Evolutionary conservation across 108 stramenopile species (phyloP), one percentile per base, ranked within the genome.

Genomic region (Cyclotella atomus): DNA sequence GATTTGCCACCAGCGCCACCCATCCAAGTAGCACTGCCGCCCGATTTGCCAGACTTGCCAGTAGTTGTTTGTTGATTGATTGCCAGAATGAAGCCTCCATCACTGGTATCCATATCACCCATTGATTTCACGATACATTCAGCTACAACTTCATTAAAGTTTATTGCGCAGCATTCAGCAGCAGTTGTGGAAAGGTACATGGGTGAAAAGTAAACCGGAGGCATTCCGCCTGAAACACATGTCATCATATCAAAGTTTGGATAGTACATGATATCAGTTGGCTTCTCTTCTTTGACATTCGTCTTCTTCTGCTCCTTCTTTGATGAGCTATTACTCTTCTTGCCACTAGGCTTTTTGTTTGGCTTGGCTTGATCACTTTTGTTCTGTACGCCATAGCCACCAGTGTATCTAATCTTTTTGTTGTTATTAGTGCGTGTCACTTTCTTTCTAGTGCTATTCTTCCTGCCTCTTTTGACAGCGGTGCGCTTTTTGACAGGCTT

Each of bases 31-130:
- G 20, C n/a, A n/a, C n/a, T 23, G 21, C 56, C n/a, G 1, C 56
- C 30, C 14, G 56, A 57, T 30, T 57, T 57, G 30, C 56, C 56
- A 32, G 56, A 57, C n/a, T 57, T 57, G 28, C 56, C 56, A 57
- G 19, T 57, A 19, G 2, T 57, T 29, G 47, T 17, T 49, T 12
- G 47, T n/a, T n/a, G 47, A 19, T 57, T 12, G 29, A 57, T n/a
- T 32, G 56, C 29, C 1, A 57, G 5, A n/a, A 57, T 30, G 1
- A 7, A 57, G 1, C 56, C 56, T 7, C 56, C 56, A 57, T 30
- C 29, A 57, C 56, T n/a, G 4, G 47, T 17, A 49, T 49, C n/a
- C 4, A 19, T 19, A 12, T 0, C 12, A 30, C 38, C 12, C 38
- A 30, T 15, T 19, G 56, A 57, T 4, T 57, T 28, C 1, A 32